Base-by-base conservation (phyloP, 306 rosid genomes). In the Alnus glutinosa region DNA sequence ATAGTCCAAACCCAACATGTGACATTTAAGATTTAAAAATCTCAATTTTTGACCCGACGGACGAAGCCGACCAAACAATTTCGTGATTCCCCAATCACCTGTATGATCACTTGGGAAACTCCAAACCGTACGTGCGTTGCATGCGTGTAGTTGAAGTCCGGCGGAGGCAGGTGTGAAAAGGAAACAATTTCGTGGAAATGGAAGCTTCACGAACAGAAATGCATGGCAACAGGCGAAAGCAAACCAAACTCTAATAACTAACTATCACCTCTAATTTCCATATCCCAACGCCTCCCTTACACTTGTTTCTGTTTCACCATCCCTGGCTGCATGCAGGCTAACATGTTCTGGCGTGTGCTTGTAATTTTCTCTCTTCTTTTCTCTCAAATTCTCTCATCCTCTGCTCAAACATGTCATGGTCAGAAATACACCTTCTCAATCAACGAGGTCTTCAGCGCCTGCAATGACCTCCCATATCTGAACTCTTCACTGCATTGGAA, bases 401-500 rank as follows among this genome's bases (percentile, higher is more conserved):
- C 77, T 1, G 90, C 97, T 58, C 97, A 93, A 69, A 75, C 86
- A 48, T 92, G 97, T 49, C 28, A 23, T 23, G 28, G 28, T 23
- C 0, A 0, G 0, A 37, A 4, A 77, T 81, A 88, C 28, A 18
- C 30, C 47, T 89, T 93, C 71, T 7, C 71, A 0, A 30, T 3
- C 62, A 90, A 81, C 88, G 7, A 34, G 63, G 5, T 0, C 4
- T 91, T 76, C 83, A 0, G 32, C 1, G 4, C 74, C 1, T 93
- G 98, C 74, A 57, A 71, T 16, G 90, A 83, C 76, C 88, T 93
- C 11, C 85, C 98, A 0, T 64, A 64, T 3, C 64, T 87, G 44
- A 77, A 70, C 75, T 83, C 98, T 47, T 89, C 81, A 82, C 87
- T 93, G 42, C 89, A 93, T 58, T 91, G 95, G 98, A 88, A 57